Conservation (phyloP, 2,329 filamentous ascomycete genomes). For the Tolypocladium endophyticum region DNA sequence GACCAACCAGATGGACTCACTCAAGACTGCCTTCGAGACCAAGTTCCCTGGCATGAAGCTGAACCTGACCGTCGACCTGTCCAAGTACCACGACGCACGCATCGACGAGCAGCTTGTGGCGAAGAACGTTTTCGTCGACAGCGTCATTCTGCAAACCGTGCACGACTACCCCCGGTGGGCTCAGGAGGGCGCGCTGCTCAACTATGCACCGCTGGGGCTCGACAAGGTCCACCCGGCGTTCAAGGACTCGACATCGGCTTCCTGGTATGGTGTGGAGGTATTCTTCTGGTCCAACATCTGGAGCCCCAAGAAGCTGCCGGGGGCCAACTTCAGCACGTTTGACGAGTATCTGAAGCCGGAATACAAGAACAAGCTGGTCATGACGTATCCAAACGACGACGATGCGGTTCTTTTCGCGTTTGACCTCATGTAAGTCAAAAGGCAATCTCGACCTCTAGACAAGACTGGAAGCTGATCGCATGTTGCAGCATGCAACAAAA, state of each 20-base stretch:
- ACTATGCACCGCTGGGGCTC: conserved; percentile 37
- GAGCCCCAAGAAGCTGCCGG: conserved; percentile 23
- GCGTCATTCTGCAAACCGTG: conserved; percentile 36
- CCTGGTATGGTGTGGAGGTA: conserved; percentile 29
- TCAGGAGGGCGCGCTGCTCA: conserved; percentile 30
- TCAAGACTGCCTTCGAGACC: conserved; percentile 32
- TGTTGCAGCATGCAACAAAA: conserved; percentile 22
- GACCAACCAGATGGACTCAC: conserved; percentile 20
- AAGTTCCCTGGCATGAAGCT: conserved; percentile 39
- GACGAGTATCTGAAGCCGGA: conserved; percentile 34
- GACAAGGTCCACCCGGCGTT: conserved; percentile 29
- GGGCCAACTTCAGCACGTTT: conserved; percentile 24
- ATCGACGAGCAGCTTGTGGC: conserved; percentile 34
- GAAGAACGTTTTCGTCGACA: conserved; percentile 30
- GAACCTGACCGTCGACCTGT: conserved; percentile 43
- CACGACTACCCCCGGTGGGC: conserved; percentile 44
- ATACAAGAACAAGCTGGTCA: conserved; percentile 40
- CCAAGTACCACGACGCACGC: conserved; percentile 40
- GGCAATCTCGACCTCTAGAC: not conserved
- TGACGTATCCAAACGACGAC: conserved; percentile 49
- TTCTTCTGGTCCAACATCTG: conserved; percentile 25
- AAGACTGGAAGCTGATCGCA: not conserved
- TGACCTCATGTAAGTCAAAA: conserved; percentile 30
- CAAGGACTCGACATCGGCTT: conserved; percentile 28
- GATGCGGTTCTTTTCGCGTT: conserved; percentile 43